Base-by-base conservation (phyloP, 352 stramenopile genomes). In the Phytopythium boreale region DNA sequence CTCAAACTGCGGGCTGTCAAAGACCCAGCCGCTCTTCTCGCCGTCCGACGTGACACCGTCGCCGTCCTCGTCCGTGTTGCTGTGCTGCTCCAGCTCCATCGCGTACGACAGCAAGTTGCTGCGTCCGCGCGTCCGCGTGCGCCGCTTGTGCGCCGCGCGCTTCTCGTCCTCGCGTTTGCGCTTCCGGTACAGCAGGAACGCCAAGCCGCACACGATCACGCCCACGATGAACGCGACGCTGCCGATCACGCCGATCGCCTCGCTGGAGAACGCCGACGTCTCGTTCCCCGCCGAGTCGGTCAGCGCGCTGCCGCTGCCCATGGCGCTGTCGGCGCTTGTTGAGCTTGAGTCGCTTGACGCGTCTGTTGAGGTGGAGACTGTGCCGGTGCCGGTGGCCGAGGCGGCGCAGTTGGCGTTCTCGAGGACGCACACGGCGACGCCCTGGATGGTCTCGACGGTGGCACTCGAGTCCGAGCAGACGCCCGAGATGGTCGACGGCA, bases 221-320 rank as follows among this genome's bases (percentile, higher is more conserved):
- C 76, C 78, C 7, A 84, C 51, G 5, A 80, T 46, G 62, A 84
- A 82, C 41, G 79, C 77, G n/a, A 69, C 72, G n/a, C 73, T 71
- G 34, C 77, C 77, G 41, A 86, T 82, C n/a, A 86, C 69, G 0
- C 67, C 71, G 26, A 86, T 82, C 19, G 77, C 71, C 59, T 79
- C 72, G 22, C 68, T 71, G 15, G 77, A 84, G 53, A 86, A 86
- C 37, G 68, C 69, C 41, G 66, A 72, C 20, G 66, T 68, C 12
- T 52, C 22, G 24, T 22, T 36, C 26, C 14, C 10, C 19, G n/a
- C 37, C 17, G 39, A 31, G 39, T 61, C 41, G 2, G 44, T 52
- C 17, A 61, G 61, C 20, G 27, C 29, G 34, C 22, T 43, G 20
- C 19, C 47, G 19, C 37, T 53, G 22, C 49, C 22, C 1, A 34